phyloP scores from a whole-genome alignment of 345 rosid genomes.

The Firmiana major region DNA sequence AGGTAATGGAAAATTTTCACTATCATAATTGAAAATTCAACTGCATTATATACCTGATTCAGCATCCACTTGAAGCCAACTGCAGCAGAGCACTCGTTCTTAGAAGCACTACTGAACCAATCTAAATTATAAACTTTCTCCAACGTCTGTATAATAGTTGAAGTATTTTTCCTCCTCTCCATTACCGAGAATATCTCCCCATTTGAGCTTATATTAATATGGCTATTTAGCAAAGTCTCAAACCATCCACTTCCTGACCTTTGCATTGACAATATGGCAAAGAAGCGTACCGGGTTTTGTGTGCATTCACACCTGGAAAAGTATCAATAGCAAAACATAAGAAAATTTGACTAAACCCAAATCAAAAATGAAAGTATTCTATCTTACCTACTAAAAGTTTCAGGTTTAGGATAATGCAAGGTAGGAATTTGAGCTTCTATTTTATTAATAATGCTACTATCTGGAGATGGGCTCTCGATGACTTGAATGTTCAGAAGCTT shows the following conservation, averaged over 20 bases:
- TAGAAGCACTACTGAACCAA: slow-evolving; percentile 83
- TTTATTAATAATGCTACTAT: background rate
- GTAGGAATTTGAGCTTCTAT: slow-evolving; percentile 33
- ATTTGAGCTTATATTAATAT: slow-evolving; percentile 81
- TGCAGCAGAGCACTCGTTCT: slow-evolving; percentile 94
- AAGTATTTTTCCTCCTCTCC: slow-evolving; percentile 62
- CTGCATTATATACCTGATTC: slow-evolving; percentile 64
- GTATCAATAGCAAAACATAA: background rate
- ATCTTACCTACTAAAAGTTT: slow-evolving; percentile 73
- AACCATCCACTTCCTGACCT: slow-evolving; percentile 99
- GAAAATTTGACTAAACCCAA: background rate
- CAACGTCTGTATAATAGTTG: slow-evolving; percentile 56
- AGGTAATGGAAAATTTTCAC: background rate
- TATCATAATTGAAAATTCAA: background rate
- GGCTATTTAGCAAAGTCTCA: slow-evolving; percentile 92
- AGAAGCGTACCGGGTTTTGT: slow-evolving; percentile 71
- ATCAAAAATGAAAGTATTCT: background rate
- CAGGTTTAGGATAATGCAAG: slow-evolving; percentile 76
- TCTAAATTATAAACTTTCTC: slow-evolving; percentile 90
- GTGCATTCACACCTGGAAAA: slow-evolving; percentile 66
- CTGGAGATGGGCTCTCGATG: slow-evolving; percentile 33
- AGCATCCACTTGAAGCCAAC: slow-evolving; percentile 99
- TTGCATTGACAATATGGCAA: slow-evolving; percentile 91
- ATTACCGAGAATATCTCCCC: slow-evolving; percentile 81
- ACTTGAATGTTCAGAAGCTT: slow-evolving; percentile 41